Evolutionary conservation across 2,329 filamentous ascomycete genomes (phyloP).

Genomic region (Penicillium sp.): DNA sequence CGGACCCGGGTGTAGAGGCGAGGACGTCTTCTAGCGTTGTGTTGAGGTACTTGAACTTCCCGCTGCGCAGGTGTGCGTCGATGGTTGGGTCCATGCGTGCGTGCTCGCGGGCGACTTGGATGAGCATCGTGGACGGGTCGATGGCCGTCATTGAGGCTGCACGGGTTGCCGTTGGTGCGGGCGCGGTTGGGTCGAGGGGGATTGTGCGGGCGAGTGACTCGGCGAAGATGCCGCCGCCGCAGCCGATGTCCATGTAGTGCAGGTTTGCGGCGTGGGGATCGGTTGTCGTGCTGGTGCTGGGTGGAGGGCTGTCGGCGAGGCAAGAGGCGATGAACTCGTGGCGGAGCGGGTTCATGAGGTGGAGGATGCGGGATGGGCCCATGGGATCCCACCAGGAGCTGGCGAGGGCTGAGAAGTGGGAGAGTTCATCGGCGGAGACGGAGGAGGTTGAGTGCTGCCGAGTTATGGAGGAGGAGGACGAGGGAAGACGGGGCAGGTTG

Average conservation of each 20-base stretch:
- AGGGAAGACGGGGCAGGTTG: neutral
- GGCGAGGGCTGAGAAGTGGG: conserved; percentile 91
- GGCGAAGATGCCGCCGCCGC: conserved; percentile 94
- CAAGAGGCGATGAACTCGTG: conserved; percentile 87
- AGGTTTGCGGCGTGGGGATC: conserved; percentile 23
- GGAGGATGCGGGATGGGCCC: conserved; percentile 85
- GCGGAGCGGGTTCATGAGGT: conserved; percentile 96
- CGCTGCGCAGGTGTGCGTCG: conserved; percentile 51
- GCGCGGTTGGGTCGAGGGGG: conserved; percentile 20
- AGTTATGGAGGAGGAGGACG: conserved; percentile 1
- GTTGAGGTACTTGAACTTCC: conserved; percentile 69
- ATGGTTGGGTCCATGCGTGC: conserved; percentile 73
- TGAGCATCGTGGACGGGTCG: conserved; percentile 46
- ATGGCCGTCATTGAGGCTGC: conserved; percentile 48
- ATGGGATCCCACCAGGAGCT: conserved; percentile 97
- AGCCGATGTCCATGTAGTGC: conserved; percentile 87
- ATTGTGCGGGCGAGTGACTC: conserved; percentile 59
- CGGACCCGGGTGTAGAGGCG: neutral
- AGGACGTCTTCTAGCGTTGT: conserved; percentile 67
- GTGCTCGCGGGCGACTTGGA: conserved; percentile 71
- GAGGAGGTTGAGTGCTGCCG: conserved; percentile 56
- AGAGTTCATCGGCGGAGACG: conserved; percentile 85
- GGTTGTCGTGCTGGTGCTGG: conserved; percentile 25
- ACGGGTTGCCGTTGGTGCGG: conserved; percentile 34
- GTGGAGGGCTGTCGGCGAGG: conserved; percentile 56